Evolutionary conservation across 441 rosid species (phyloP), one percentile per base, ranked within the genome.

Genomic region (Jatropha podagrica): DNA sequence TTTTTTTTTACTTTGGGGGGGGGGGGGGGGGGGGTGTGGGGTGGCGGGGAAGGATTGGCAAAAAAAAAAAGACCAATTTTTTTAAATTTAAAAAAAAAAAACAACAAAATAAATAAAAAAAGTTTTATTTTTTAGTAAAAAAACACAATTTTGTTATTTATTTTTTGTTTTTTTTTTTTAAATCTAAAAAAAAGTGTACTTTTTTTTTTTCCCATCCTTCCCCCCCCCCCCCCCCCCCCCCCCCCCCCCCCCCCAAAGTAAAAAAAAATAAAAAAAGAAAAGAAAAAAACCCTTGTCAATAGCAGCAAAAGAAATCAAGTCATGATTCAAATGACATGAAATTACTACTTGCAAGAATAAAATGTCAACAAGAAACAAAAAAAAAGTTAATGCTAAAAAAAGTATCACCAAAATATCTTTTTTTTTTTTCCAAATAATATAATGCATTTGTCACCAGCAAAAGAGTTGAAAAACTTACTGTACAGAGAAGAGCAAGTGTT

Each of bases 401-500:
- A 73, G 23, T 14, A 17, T 27, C 8, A 37, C 14, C 32, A 73
- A 48, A 3, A 60, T 2, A 11, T 32, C 7, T 44, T 44, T 44
- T 44, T 4, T 44, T 44, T 44, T 44, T 56, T 52, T 18, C 49
- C 0, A 5, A 69, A 7, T 9, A 20, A n/a, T 11, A 20, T 51
- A 11, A 68, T 15, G 38, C 5, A 52, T 26, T 65, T 17, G 14
- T 42, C 65, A 54, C 14, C 62, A 65, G 23, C 49, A 54, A 20
- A 74, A 23, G 60, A 73, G 77, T 65, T 40, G 37, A 79, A 75
- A 68, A 74, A 81, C 98, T 92, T 89, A 97, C 99, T 4, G 93
- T 89, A 74, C 99, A 95, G 40, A 97, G 86, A 81, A 97, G 93
- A 46, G 97, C 98, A 70, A 97, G 98, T 4, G 99, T 93, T 78